Evolutionary conservation across 2,329 filamentous ascomycete genomes (phyloP).

Genomic region (Ustulina deusta): DNA sequence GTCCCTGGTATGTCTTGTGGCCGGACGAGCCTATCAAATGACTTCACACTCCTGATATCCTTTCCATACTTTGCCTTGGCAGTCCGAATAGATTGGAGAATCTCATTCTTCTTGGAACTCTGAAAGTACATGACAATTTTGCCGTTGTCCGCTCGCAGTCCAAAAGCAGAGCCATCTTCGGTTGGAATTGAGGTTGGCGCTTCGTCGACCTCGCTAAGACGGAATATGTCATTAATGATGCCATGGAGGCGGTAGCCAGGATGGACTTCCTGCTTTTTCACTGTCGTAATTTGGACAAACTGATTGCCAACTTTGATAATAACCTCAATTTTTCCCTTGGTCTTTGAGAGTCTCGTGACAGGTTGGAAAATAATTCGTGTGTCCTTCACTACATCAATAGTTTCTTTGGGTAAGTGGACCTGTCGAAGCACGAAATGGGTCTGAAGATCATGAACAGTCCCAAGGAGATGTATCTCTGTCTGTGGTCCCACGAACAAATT

Average conservation of each 20-base stretch:
- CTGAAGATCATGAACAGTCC: conserved; percentile 74
- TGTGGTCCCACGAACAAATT: conserved; percentile 73
- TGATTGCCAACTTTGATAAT: conserved; percentile 76
- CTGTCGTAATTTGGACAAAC: conserved; percentile 76
- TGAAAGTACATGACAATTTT: conserved; percentile 80
- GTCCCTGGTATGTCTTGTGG: conserved; percentile 79
- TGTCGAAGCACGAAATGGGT: conserved; percentile 75
- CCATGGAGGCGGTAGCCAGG: conserved; percentile 71
- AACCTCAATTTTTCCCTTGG: conserved; percentile 77
- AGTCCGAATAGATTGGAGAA: conserved; percentile 71
- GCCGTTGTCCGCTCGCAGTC: conserved; percentile 74
- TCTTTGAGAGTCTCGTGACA: conserved; percentile 74
- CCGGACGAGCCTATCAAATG: conserved; percentile 73
- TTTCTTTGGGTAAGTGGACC: conserved; percentile 76
- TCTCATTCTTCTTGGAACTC: conserved; percentile 71
- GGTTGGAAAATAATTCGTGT: conserved; percentile 74
- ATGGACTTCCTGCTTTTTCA: conserved; percentile 75
- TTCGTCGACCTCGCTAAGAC: conserved; percentile 75
- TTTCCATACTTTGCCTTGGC: conserved; percentile 75
- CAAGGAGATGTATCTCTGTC: conserved; percentile 74
- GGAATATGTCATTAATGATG: conserved; percentile 77
- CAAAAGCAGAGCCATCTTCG: conserved; percentile 76
- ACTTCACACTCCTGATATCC: conserved; percentile 69
- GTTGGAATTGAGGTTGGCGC: conserved; percentile 72
- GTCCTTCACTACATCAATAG: conserved; percentile 75